Conservation (phyloP, 108 stramenopile species). For the Conticribra guillardii region DNA sequence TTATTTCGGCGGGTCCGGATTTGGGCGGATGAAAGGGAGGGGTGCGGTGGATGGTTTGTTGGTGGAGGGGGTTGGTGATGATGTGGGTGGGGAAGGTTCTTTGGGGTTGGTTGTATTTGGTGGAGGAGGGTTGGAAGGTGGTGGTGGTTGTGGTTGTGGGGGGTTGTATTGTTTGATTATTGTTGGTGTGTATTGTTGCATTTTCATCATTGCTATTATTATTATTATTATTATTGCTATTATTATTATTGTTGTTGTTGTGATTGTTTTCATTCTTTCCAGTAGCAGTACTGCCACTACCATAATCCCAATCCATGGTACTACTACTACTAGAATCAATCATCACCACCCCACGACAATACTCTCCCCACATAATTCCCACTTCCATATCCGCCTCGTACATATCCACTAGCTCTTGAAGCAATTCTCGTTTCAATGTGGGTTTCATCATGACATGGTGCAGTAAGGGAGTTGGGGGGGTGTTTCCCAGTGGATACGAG, state of each 20-base stretch:
- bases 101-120: slow-evolving; percentile 49
- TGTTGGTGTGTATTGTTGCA: slow-evolving; percentile 11
- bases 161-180: slow-evolving; percentile 2
- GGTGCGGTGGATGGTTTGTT: slow-evolving; percentile 47
- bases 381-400: slow-evolving; percentile 53
- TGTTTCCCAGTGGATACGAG: slow-evolving; percentile 41
- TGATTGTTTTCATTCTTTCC: too few relatives aligned
- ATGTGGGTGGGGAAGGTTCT: slow-evolving; percentile 49
- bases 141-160: not conserved
- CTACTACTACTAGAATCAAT: not conserved
- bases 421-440: slow-evolving; percentile 13
- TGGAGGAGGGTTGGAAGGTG: slow-evolving; percentile 48
- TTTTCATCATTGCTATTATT: slow-evolving; percentile 1
- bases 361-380: slow-evolving; percentile 68
- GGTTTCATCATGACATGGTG: slow-evolving; percentile 50
- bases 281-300: not conserved
- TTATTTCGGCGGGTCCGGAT: slow-evolving; percentile 54
- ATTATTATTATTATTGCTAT: not conserved
- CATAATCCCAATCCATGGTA: not conserved
- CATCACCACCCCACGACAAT: slow-evolving; percentile 41
- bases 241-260: too few relatives aligned
- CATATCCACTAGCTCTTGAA: slow-evolving; percentile 50
- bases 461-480: slow-evolving; percentile 38
- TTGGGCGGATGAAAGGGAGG: slow-evolving; percentile 72
- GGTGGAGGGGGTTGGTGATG: slow-evolving; percentile 44